Percentiles rank a stretch among this genome's conserved stretches.
Conservation (phyloP, 2,329 filamentous ascomycete genomes). For the Xylariales sp. region DNA sequence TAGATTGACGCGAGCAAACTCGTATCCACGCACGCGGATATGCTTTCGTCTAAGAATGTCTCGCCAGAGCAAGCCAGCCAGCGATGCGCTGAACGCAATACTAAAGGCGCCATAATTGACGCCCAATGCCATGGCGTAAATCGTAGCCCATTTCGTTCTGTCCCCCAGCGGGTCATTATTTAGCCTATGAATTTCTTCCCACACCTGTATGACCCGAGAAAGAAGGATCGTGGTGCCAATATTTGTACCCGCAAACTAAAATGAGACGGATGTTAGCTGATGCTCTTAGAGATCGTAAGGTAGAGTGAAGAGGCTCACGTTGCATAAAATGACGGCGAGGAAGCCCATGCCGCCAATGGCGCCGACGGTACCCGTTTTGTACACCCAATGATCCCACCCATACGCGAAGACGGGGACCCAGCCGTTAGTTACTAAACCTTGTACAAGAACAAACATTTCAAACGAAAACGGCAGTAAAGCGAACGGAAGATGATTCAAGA, state of each 20-base stretch:
- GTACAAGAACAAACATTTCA: slow-evolving; percentile 79
- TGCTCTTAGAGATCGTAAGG: not conserved
- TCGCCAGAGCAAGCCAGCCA: slow-evolving; percentile 78
- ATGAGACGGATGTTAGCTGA: not conserved
- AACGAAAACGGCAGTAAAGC: slow-evolving; percentile 78
- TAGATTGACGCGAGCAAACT: slow-evolving; percentile 76
- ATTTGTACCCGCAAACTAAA: slow-evolving; percentile 79
- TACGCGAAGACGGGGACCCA: slow-evolving; percentile 80
- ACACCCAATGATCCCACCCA: slow-evolving; percentile 79
- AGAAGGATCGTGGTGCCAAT: slow-evolving; percentile 81
- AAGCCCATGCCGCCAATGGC: slow-evolving; percentile 79
- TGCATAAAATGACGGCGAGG: slow-evolving; percentile 76
- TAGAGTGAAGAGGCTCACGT: slow-evolving; percentile 62
- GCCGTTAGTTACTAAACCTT: slow-evolving; percentile 77
- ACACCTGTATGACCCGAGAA: slow-evolving; percentile 75
- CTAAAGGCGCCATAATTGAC: slow-evolving; percentile 82
- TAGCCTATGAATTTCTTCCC: slow-evolving; percentile 68
- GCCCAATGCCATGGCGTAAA: slow-evolving; percentile 79
- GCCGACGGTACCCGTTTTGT: slow-evolving; percentile 75
- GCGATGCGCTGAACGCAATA: slow-evolving; percentile 75
- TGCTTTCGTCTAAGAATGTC: slow-evolving; percentile 76
- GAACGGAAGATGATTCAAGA: slow-evolving; percentile 73
- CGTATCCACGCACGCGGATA: slow-evolving; percentile 70
- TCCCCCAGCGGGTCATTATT: slow-evolving; percentile 65
- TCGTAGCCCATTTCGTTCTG: slow-evolving; percentile 77